Base-by-base conservation (phyloP, 1,139 yeast species). In the Lizanozyma gosingica region DNA sequence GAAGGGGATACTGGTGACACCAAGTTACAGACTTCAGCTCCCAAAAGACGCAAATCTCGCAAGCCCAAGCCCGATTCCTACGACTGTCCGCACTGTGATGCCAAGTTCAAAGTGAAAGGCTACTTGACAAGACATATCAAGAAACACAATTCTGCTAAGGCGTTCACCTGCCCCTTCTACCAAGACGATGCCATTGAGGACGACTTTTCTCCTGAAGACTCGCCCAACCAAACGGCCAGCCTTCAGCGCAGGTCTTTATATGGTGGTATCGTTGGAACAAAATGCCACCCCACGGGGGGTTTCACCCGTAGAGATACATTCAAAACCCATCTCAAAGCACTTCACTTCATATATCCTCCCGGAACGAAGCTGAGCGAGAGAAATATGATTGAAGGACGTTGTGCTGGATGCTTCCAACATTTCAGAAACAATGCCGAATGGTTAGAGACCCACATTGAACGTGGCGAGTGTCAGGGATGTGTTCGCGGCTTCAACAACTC, bases 271-370 rank as follows among this genome's bases (percentile, higher is more conserved):
- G 40, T 50, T 9, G 75, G 73, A 3, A 65, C 76, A 0, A 65
- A 70, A 48, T 76, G 82, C 51, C 82, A 76, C 54, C 76, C 78
- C 35, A 73, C 76, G 1, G 81, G 82, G 29, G 79, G 78, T 3
- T 76, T 76, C 50, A 71, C 79, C 4, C 61, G 81, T 47, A 62
- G 79, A 50, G 82, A 76, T 50, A 76, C 81, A 4, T 74, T 67
- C 52, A 75, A 75, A 49, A 74, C 79, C 2, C 82, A 76, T 53
- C 62, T 76, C 40, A 76, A 73, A 49, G 78, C 80, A 1, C 58
- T 76, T 39, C 82, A 76, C 56, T 76, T 76, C 51, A 67, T 73
- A 17, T 76, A 76, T 49, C 82, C 82, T 17, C 74, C 78, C 18
- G 80, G 80, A 2, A 75, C 80, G 4, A 70, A 68, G 47, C 65